Conservation (phyloP, 2,329 filamentous ascomycete genomes). For the Hypoxylon sp. region DNA sequence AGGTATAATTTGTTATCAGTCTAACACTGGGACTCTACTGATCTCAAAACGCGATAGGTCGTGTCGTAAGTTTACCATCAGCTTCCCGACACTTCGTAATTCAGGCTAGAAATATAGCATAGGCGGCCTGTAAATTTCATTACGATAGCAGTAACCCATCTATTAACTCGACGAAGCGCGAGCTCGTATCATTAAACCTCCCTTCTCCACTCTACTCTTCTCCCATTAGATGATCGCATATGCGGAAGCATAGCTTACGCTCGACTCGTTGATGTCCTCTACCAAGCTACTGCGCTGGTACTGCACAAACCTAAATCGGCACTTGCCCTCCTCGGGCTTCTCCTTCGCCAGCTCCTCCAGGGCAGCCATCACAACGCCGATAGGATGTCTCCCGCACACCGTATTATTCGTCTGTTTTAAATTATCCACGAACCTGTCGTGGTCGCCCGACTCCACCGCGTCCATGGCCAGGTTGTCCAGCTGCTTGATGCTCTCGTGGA, state of each 20-base stretch:
- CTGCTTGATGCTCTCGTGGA: constrained; percentile 85
- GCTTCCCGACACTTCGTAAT: neutral
- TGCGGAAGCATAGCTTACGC: constrained; percentile 94
- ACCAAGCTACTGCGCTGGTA: constrained; percentile 90
- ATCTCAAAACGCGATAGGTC: too few relatives aligned
- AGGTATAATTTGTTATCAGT: too few relatives aligned
- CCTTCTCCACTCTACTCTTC: constrained; percentile 2
- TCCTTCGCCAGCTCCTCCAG: constrained; percentile 72
- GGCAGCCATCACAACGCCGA: constrained; percentile 91
- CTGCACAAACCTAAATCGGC: constrained; percentile 80
- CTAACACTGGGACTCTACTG: too few relatives aligned
- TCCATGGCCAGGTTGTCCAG: constrained; percentile 87
- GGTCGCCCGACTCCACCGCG: constrained; percentile 81
- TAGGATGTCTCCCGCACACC: constrained; percentile 93
- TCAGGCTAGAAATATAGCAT: neutral
- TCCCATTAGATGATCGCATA: constrained; percentile 76
- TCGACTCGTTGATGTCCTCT: constrained; percentile 75
- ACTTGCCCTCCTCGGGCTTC: constrained; percentile 55
- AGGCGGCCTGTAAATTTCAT: constrained; percentile 3
- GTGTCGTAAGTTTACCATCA: neutral
- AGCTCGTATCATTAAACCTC: constrained; percentile 31
- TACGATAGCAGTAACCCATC: constrained; percentile 14
- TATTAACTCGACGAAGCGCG: constrained; percentile 26
- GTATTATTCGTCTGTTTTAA: constrained; percentile 84
- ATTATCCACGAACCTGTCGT: constrained; percentile 76